phyloP scores from a whole-genome alignment of 106 monocot genomes.

The Phalaenopsis equestris region DNA sequence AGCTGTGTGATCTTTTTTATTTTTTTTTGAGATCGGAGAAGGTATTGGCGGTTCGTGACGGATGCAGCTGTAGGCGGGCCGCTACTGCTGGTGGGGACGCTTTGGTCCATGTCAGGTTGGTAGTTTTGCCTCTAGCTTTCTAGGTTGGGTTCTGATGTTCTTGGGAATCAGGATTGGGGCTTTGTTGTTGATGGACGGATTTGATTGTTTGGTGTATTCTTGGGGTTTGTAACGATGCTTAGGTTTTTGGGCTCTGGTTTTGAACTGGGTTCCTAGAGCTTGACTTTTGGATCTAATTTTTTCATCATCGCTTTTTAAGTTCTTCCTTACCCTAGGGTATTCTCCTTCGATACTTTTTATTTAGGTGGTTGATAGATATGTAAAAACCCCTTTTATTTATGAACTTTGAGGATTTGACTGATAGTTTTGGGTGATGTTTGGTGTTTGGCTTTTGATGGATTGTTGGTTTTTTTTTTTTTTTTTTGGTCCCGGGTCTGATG shows the following conservation, averaged over 20 bases:
- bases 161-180: not conserved
- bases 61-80: constrained; percentile 3
- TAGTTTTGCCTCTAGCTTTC: not conserved
- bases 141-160: not conserved
- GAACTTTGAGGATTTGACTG: not conserved
- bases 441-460: not conserved
- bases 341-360: not conserved
- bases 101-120: not conserved
- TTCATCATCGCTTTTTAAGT: not conserved
- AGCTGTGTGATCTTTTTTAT: not conserved
- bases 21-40: constrained; percentile 3
- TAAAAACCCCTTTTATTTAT: not conserved
- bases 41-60: not conserved
- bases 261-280: not conserved
- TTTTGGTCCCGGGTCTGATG: not conserved
- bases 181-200: not conserved
- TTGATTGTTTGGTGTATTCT: not conserved
- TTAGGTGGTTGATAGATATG: not conserved
- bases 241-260: not conserved
- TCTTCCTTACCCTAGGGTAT: not conserved
- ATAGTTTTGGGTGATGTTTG: not conserved
- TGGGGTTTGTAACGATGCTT: not conserved
- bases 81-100: constrained; percentile 6
- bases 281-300: not conserved
- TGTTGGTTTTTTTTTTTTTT: not conserved